Evolutionary conservation across 1,139 yeast genomes (phyloP), one percentile per base, ranked within the genome.

Genomic region (Dujonia santamariae): DNA sequence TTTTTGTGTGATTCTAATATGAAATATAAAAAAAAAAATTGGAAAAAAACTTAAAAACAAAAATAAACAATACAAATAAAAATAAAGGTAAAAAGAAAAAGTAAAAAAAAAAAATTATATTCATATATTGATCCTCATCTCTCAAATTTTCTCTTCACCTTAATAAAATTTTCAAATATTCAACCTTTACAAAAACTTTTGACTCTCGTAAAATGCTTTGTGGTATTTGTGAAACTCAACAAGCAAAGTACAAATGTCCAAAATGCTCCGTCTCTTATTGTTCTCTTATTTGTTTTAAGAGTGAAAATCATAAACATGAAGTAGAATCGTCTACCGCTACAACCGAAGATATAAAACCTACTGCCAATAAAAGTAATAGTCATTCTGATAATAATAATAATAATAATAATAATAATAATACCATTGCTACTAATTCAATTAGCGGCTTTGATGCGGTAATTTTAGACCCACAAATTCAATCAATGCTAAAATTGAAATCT

Each of bases 171-270:
- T n/a, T n/a, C n/a, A n/a, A n/a, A n/a, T n/a, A n/a, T n/a, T n/a
- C n/a, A n/a, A n/a, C n/a, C n/a, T n/a, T n/a, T n/a, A n/a, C n/a
- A n/a, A n/a, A n/a, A n/a, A n/a, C n/a, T n/a, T n/a, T n/a, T n/a
- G n/a, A n/a, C n/a, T n/a, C n/a, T n/a, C n/a, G n/a, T n/a, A n/a
- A n/a, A n/a, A 27, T 20, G 15, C 12, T 17, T 28, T 78, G 85
- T 54, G 61, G 57, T 12, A 66, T 80, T 6, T 79, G 85, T 45
- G 35, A 45, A 3, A 48, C 34, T 2, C 45, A 53, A 2, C 58
- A 56, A 26, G 60, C 75, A 21, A 78, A 76, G 45, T 81, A 80
- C 53, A 79, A 71, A 46, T 81, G 88, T 49, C 85, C 87, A 2
- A 72, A 65, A 40, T 80, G 87, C 38, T 30, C 39, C 2, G 42